Evolutionary conservation across 75 land plant genomes (phyloP).

Genomic region (Cupressus sempervirens): DNA sequence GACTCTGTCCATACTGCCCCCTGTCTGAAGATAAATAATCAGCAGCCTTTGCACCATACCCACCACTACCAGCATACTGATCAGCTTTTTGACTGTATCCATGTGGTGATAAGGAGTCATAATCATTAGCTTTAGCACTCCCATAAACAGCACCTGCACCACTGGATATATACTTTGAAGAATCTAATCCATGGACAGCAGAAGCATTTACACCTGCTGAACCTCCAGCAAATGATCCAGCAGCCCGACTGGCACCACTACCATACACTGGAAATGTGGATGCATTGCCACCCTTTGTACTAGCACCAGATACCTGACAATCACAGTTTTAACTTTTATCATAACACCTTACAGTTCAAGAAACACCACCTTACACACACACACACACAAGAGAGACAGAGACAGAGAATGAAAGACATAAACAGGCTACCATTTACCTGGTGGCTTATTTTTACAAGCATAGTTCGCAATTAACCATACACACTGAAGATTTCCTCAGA

Average conservation of each 20-base stretch:
- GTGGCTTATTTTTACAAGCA: not conserved
- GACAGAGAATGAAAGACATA: too few species aligned
- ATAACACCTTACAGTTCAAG: not conserved
- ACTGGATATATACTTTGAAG: constrained; percentile 50
- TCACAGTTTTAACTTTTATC: too few species aligned
- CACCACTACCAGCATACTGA: constrained; percentile 26
- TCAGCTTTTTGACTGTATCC: constrained; percentile 63
- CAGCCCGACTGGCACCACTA: constrained; percentile 36
- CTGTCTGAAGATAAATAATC: constrained; percentile 57
- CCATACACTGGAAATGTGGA: constrained; percentile 42
- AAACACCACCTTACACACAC: not conserved
- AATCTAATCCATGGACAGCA: constrained; percentile 41
- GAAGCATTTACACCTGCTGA: constrained; percentile 25
- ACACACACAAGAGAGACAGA: too few species aligned
- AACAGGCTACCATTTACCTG: too few species aligned
- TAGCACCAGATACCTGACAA: constrained; percentile 38
- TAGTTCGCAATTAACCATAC: not conserved
- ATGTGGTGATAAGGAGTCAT: constrained; percentile 45
- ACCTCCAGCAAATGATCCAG: constrained; percentile 6
- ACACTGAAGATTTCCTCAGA: not conserved
- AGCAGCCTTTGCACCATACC: constrained; percentile 33
- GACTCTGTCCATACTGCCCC: constrained; percentile 56
- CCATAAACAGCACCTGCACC: constrained; percentile 35
- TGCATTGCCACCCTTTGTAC: constrained; percentile 35
- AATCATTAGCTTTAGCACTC: constrained; percentile 44